Conservation (phyloP, 2,329 filamentous ascomycete species). For the Nigrospora osmanthi region DNA sequence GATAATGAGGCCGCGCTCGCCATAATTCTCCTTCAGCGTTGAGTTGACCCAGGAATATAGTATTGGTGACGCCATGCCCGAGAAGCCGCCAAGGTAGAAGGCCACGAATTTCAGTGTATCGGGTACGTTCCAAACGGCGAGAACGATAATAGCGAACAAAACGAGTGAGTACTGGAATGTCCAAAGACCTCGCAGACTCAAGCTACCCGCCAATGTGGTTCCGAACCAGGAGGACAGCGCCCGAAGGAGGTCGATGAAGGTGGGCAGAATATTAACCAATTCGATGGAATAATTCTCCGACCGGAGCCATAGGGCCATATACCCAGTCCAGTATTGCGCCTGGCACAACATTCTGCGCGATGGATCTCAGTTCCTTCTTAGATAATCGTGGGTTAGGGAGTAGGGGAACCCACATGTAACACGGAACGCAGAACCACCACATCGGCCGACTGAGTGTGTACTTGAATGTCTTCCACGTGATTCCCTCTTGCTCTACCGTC, state of each 20-base stretch:
- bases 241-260: slow-evolving; percentile 15
- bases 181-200: slow-evolving; percentile 19
- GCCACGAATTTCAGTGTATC: slow-evolving; percentile 14
- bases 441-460: slow-evolving; percentile 11
- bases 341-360: neutral
- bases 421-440: slow-evolving; percentile 14
- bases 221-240: slow-evolving; percentile 19
- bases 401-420: neutral
- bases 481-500: slow-evolving; percentile 10
- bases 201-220: slow-evolving; percentile 15
- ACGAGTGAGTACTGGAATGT: slow-evolving; percentile 12
- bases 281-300: slow-evolving; percentile 6
- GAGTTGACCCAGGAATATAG: slow-evolving; percentile 24
- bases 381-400: too few species aligned
- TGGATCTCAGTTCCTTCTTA: neutral
- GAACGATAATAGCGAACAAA: slow-evolving; percentile 7
- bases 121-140: slow-evolving; percentile 14
- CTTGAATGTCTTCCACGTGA: slow-evolving; percentile 14
- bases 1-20: slow-evolving; percentile 32
- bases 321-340: slow-evolving; percentile 5
- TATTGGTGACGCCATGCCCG: neutral
- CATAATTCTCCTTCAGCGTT: slow-evolving; percentile 26
- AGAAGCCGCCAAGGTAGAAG: neutral
- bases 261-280: slow-evolving; percentile 9
- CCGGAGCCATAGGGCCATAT: slow-evolving; percentile 11